Conservation (phyloP, 2,329 filamentous ascomycete genomes). For the Xylariaceae sp. region DNA sequence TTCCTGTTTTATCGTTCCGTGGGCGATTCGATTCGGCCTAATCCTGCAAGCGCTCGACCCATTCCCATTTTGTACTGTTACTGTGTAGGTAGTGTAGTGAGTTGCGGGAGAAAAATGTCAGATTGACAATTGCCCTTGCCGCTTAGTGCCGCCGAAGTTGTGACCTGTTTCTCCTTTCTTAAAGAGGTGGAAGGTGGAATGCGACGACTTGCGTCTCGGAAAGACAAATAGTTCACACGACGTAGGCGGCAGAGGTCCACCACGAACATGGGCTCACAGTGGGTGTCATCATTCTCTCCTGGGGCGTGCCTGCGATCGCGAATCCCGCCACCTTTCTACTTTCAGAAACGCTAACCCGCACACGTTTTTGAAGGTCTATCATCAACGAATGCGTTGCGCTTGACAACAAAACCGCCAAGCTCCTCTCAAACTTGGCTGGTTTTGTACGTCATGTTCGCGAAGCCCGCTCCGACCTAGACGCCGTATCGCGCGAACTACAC, state of each 20-base stretch:
- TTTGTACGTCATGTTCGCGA: conserved; percentile 40
- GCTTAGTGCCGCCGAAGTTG: neutral
- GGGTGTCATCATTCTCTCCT: conserved; percentile 17
- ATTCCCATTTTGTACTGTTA: neutral
- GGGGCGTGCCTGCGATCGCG: conserved; percentile 14
- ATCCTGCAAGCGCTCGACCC: conserved; percentile 1
- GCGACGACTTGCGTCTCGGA: neutral
- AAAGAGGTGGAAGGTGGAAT: neutral
- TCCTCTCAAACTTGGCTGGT: conserved; percentile 30
- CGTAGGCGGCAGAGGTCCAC: conserved; percentile 19
- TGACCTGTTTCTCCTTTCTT: conserved; percentile 1
- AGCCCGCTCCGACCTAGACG: conserved; percentile 36
- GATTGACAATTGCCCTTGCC: neutral
- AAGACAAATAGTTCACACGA: neutral
- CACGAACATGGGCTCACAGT: conserved; percentile 26
- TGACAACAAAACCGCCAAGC: conserved; percentile 33
- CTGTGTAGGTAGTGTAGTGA: neutral
- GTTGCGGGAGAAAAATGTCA: conserved; percentile 6
- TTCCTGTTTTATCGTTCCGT: neutral
- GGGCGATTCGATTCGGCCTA: neutral
- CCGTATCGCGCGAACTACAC: conserved; percentile 38
- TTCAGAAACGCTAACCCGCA: conserved; percentile 26
- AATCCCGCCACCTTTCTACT: conserved; percentile 16
- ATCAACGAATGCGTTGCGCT: conserved; percentile 36
- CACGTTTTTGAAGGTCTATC: conserved; percentile 33